phyloP scores from a whole-genome alignment of 2,329 filamentous ascomycete genomes.

The Fusarium annulatum region DNA sequence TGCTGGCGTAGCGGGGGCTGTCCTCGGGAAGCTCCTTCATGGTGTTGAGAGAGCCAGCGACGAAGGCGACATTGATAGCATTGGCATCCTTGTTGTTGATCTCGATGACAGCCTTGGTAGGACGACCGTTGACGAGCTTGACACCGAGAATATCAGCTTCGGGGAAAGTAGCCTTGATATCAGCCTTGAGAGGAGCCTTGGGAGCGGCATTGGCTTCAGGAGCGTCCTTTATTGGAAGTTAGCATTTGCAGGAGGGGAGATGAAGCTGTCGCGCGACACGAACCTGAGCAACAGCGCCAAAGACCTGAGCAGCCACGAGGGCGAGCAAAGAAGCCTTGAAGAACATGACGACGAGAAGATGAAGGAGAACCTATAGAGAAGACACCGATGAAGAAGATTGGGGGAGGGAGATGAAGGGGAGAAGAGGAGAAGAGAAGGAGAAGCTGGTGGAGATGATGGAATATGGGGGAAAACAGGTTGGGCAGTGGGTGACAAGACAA shows the following conservation, averaged over 20 bases:
- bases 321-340: constrained; percentile 79
- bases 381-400: constrained; percentile 9
- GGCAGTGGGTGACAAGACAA: constrained; percentile 45
- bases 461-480: constrained; percentile 30
- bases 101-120: constrained; percentile 84
- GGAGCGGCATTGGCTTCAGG: constrained; percentile 39
- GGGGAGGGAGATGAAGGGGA: constrained; percentile 7
- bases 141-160: constrained; percentile 89
- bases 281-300: constrained; percentile 73
- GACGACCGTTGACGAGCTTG: constrained; percentile 92
- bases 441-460: constrained; percentile 36
- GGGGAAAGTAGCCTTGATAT: constrained; percentile 71
- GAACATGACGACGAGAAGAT: constrained; percentile 66
- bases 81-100: constrained; percentile 85
- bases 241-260: not conserved
- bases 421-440: constrained; percentile 2
- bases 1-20: constrained; percentile 59
- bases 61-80: constrained; percentile 78
- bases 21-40: constrained; percentile 63
- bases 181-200: constrained; percentile 64
- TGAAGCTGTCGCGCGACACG: constrained; percentile 48
- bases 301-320: constrained; percentile 75
- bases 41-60: constrained; percentile 78
- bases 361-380: constrained; percentile 14
- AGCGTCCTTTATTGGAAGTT: constrained; percentile 17